Evolutionary conservation across 495 filamentous ascomycete species (phyloP), one percentile per base, ranked within the genome.

Genomic region (Oidiodendron maius): DNA sequence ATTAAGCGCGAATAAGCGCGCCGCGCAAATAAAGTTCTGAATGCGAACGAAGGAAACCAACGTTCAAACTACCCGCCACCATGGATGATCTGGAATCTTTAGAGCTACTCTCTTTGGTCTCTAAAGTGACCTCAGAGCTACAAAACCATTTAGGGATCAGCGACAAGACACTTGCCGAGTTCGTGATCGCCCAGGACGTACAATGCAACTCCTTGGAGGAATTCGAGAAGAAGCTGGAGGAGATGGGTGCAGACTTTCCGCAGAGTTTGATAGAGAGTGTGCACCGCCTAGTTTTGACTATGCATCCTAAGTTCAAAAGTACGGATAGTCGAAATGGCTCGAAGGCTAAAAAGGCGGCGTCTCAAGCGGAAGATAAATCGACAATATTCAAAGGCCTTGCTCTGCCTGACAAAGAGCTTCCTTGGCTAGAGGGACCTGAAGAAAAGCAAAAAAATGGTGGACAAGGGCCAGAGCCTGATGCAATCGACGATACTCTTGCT

Each of bases 91-190:
- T 97, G 49, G 81, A 86, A 58, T 86, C 83, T 53, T 81, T 98
- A 54, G 93, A 98, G 71, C 73, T 94, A 52, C 80, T 97, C 50
- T 94, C 89, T 52, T 80, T 98, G 48, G 90, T 97, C 52, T 91
- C 88, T 38, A 95, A 91, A 66, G 88, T 98, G 56, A 95, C 89
- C 28, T 89, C 83, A 24, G 93, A 98, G 69, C 72, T 97, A 36
- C 84, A 89, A 56, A 98, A 98, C 66, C 87, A 98, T 68, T 67
- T 98, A 45, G 89, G 91, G 25, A 83, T 96, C 59, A 86, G 73
- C 64, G 91, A 98, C 62, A 96, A 95, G 69, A 95, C 89, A 1
- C 72, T 97, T 15, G 90, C 93, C 42, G 93, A 97, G 64, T 98
- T 94, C 63, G 77, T 97, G 47, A 96, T 98, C 56, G 87, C 83